Evolutionary conservation across 2,329 filamentous ascomycete species (phyloP), one percentile per base, ranked within the genome.

Genomic region (Elsinoe necatrix): DNA sequence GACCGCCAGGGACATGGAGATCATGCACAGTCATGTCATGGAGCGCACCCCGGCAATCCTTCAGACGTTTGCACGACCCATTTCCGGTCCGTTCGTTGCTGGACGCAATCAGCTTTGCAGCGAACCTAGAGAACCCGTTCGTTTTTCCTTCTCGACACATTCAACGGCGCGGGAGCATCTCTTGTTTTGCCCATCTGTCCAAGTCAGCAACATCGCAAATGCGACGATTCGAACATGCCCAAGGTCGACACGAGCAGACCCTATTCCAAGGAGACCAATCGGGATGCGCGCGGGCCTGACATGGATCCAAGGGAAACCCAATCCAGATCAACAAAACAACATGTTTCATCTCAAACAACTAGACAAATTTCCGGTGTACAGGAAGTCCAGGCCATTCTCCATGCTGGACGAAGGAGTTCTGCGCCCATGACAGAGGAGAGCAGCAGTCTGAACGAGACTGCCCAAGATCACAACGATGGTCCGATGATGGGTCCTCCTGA

Each of bases 301-400:
- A 52, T 52, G 48, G 48, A 25, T 52, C 34, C 31, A 12, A 21
- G 29, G 29, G 18, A 37, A 39, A 48, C 23, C 41, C 54, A 47
- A 56, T 12, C 41, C 21, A 45, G 41, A n/a, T 56, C 54, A 56
- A 23, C 54, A 56, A 14, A 56, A 56, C 54, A 56, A 47, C 42
- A 25, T 56, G 54, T 56, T 45, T 56, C 54, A 56, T 23, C 25
- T 47, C 42, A 25, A 16, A 16, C 54, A 35, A 31, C 25, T 34
- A 20, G 29, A 42, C 23, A 48, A 8, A 45, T 56, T 56, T 31
- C 54, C 23, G 29, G 18, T 47, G 37, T 39, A n/a, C 41, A 47
- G 9, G 39, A 42, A 56, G 37, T 37, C 23, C 41, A 42, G 27
- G 21, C 39, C n/a, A 37, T 45, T 34, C 39, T 45, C 18, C 29